These are phyloP conservation scores for Acacia crassicarpa DNA, from an alignment of 306 rosid genomes.

Conservation along the genomic window DNA sequence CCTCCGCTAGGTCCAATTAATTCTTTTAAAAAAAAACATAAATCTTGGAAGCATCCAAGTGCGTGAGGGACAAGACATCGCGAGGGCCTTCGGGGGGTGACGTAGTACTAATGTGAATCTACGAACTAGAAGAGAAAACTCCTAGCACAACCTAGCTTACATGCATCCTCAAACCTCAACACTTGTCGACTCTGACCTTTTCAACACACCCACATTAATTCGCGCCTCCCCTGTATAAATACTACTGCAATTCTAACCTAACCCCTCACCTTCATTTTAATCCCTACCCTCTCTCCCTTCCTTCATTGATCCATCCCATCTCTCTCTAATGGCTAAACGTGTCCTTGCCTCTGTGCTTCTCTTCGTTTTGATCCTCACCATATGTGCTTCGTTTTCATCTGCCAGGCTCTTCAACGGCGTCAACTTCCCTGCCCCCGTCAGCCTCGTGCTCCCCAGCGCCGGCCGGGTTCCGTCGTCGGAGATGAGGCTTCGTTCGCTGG, in stretches of 20 bases:
- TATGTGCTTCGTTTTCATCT: conserved; percentile 14
- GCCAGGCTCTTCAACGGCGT: conserved; percentile 39
- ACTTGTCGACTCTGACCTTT: conserved; percentile 20
- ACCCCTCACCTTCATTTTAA: not conserved
- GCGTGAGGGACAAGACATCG: not conserved
- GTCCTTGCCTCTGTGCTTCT: conserved; percentile 1
- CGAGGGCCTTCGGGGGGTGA: not conserved
- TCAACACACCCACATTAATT: not conserved
- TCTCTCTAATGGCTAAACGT: conserved; percentile 30
- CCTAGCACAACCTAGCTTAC: not conserved
- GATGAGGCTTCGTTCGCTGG: not conserved
- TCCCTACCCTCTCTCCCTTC: not conserved
- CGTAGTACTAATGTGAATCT: not conserved
- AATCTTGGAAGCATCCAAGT: not conserved
- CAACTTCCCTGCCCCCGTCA: conserved; percentile 11
- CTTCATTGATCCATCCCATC: not conserved
- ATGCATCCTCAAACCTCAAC: not conserved
- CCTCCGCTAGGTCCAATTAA: too few relatives aligned
- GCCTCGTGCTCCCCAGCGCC: conserved; percentile 37
- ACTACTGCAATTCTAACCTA: not conserved
- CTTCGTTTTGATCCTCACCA: conserved; percentile 11
- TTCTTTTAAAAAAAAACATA: too few relatives aligned
- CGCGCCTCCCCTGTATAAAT: not conserved
- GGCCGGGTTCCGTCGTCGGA: not conserved
- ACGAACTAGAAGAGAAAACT: not conserved